Base-by-base conservation (phyloP, 2,329 filamentous ascomycete species). In the Trichoderma atroviride region DNA sequence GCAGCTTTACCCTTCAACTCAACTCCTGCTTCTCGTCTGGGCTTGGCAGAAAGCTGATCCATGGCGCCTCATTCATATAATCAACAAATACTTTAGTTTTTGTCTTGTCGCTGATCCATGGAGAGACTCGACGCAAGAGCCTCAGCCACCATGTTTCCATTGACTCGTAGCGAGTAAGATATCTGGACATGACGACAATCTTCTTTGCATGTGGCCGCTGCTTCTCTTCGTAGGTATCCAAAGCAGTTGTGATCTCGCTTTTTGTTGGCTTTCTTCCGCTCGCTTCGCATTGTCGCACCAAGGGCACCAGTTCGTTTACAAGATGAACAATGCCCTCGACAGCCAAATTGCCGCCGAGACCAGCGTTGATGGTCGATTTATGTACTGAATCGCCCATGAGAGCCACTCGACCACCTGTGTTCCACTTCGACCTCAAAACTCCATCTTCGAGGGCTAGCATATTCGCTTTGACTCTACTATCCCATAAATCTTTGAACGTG, bases 101-200 rank as follows among this genome's bases (percentile, higher is more conserved):
- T 22, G 19, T 58, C 37, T 66, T 66, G 16, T 66, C 63, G 14
- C 63, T 66, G 29, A 66, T n/a, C 63, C 63, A 58, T 10, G 63
- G 63, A n/a, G 63, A 66, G 9, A 66, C 27, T 9, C 22, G 29
- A n/a, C 63, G 63, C 37, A 66, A 43, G n/a, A 58, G 13, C 63
- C 63, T 58, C 53, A 66, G 33, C 63, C 63, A 66, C 63, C 63
- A 66, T 5, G 63, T 66, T 37, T 66, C 63, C 63, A 66, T 66
- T 2, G 63, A 53, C 35, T 66, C 63, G 37, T 66, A 66, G 13
- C 53, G 27, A 4, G 63, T 66, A 13, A 66, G n/a, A 22, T 66
- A 66, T 4, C 63, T 40, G 6, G 63, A 66, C 53, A 66, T 58
- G 27, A 37, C 58, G 27, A 58, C 53, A 6, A 66, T 58, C 14